Evolutionary conservation across 2,329 filamentous ascomycete species (phyloP).

Genomic region (Coccinonectria pachysandricola): DNA sequence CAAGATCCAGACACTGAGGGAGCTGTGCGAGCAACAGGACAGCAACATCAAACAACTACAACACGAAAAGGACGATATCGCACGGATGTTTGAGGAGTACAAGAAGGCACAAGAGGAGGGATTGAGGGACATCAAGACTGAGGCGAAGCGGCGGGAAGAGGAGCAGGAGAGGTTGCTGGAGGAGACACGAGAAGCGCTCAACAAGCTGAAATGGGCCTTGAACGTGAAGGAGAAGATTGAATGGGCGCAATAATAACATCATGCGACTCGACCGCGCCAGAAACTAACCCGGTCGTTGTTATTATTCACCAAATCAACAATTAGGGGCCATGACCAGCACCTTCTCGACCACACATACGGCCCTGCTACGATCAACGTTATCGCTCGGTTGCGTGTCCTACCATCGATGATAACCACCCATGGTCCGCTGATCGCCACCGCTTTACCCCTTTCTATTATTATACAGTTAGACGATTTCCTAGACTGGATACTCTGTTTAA

Average conservation of each 20-base stretch:
- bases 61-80: conserved; percentile 53
- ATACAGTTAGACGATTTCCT: too few species aligned
- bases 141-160: conserved; percentile 46
- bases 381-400: too few species aligned
- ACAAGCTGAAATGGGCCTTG: conserved; percentile 64
- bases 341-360: too few species aligned
- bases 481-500: too few species aligned
- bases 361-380: too few species aligned
- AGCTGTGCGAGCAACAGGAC: conserved; percentile 64
- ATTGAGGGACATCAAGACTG: conserved; percentile 47
- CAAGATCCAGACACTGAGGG: conserved; percentile 52
- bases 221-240: conserved; percentile 53
- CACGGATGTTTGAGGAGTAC: conserved; percentile 51
- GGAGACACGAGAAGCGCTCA: conserved; percentile 49
- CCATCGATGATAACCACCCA: too few species aligned
- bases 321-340: too few species aligned
- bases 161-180: conserved; percentile 50
- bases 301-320: too few species aligned
- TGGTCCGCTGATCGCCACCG: too few species aligned
- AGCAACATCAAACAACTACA: conserved; percentile 52
- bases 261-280: background rate
- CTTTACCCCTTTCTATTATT: too few species aligned
- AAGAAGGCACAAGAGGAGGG: conserved; percentile 53
- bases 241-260: conserved; percentile 35
- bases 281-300: too few species aligned